Conservation (phyloP, 2,329 filamentous ascomycete genomes). For the Arthrobotrys sinensis region DNA sequence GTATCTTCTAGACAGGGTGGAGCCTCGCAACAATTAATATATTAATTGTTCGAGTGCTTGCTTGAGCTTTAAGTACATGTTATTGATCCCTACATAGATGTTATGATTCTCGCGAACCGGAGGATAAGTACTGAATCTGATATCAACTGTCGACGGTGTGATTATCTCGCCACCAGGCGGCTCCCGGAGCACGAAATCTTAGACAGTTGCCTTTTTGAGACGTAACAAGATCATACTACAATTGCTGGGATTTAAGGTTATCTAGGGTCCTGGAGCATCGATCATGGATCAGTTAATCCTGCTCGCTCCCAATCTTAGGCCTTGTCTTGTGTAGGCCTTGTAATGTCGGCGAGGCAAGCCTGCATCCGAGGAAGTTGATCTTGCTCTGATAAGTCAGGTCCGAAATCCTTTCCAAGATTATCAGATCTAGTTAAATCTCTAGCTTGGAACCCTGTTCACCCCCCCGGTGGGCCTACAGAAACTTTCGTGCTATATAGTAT, state of each 20-base stretch:
- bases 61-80: background rate
- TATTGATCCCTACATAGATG: too few species aligned
- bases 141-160: background rate
- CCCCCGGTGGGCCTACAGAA: too few species aligned
- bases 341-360: constrained; percentile 22
- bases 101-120: too few species aligned
- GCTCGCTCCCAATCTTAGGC: constrained; percentile 15
- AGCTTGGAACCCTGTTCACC: background rate
- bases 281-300: constrained; percentile 29
- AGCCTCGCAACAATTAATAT: background rate
- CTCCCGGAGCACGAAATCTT: constrained; percentile 10
- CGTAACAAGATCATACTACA: background rate
- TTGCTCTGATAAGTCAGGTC: constrained; percentile 34
- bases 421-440: background rate
- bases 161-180: constrained; percentile 22
- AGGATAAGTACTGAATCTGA: too few species aligned
- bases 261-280: constrained; percentile 28
- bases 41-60: background rate
- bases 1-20: background rate
- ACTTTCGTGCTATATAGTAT: too few species aligned
- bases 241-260: constrained; percentile 24
- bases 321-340: constrained; percentile 5
- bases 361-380: constrained; percentile 1
- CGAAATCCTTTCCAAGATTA: background rate
- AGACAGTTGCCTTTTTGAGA: constrained; percentile 18